phyloP scores from a whole-genome alignment of 2,329 filamentous ascomycete genomes.

The Aspergillus chevalieri region DNA sequence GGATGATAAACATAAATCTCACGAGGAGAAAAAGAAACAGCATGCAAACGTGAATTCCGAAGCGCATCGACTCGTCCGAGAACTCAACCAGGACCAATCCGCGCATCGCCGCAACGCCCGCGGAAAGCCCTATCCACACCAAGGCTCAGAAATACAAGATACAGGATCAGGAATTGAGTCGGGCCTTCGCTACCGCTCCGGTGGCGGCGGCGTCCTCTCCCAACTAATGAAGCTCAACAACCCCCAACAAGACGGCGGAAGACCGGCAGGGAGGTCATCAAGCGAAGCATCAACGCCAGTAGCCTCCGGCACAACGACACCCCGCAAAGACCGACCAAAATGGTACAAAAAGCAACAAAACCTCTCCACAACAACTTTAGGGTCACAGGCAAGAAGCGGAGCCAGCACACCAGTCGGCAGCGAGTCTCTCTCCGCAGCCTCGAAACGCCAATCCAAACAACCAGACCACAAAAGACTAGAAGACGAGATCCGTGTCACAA shows the following conservation, averaged over 20 bases:
- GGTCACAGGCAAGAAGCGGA: conserved; percentile 15
- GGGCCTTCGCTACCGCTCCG: conserved; percentile 17
- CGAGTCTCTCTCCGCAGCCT: conserved; percentile 22
- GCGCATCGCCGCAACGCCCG: conserved; percentile 11
- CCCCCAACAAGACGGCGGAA: conserved; percentile 6
- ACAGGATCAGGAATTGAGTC: conserved; percentile 7
- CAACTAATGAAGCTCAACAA: conserved; percentile 26
- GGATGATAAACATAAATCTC: conserved; percentile 25
- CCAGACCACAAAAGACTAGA: conserved; percentile 18
- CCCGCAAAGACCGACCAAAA: conserved; percentile 13
- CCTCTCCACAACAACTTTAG: conserved; percentile 19
- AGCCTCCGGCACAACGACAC: conserved; percentile 1
- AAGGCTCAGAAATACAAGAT: conserved; percentile 6
- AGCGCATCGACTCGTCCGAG: conserved; percentile 27
- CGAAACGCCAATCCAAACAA: conserved; percentile 19
- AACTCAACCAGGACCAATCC: conserved; percentile 23
- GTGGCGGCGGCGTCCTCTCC: conserved; percentile 26
- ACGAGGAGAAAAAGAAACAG: conserved; percentile 19
- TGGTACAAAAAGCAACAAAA: conserved; percentile 31
- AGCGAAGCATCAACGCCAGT: conserved; percentile 8
- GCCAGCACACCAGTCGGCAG: conserved; percentile 24
- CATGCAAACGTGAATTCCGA: conserved; percentile 22
- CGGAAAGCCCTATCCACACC: conserved; percentile 2
- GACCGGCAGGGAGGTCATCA: conserved; percentile 1
- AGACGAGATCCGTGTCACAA: conserved; percentile 53